phyloP scores from a whole-genome alignment of 257 asterid genomes.

The Anisodus tanguticus region DNA sequence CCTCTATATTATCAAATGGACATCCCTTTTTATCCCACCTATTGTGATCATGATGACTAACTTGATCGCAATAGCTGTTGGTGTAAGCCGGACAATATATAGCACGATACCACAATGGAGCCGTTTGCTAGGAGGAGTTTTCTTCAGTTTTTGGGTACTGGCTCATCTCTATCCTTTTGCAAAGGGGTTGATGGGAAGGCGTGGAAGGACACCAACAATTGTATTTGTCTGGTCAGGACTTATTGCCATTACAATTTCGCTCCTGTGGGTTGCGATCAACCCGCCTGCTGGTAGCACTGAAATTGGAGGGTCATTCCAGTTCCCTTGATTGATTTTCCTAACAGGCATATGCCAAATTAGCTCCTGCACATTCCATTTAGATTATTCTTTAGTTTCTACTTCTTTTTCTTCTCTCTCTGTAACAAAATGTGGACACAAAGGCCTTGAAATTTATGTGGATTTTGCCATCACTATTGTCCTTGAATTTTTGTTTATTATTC shows the following conservation, averaged over 20 bases:
- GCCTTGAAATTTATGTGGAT: slow-evolving; percentile 5
- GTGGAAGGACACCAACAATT: slow-evolving; percentile 84
- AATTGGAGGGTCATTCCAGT: slow-evolving; percentile 88
- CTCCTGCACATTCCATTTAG: slow-evolving; percentile 18
- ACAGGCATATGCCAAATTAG: neutral
- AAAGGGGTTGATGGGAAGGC: slow-evolving; percentile 79
- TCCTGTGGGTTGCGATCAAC: slow-evolving; percentile 77
- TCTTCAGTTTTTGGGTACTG: slow-evolving; percentile 90
- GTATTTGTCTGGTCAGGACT: slow-evolving; percentile 91
- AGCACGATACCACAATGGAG: slow-evolving; percentile 90
- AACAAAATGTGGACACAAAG: slow-evolving; percentile 7
- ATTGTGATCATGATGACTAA: slow-evolving; percentile 71
- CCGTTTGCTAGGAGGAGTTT: slow-evolving; percentile 80
- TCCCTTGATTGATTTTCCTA: slow-evolving; percentile 52
- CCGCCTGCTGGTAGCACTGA: slow-evolving; percentile 60
- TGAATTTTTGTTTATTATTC: slow-evolving; percentile 13
- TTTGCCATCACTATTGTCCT: slow-evolving; percentile 27
- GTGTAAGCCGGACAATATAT: slow-evolving; percentile 76
- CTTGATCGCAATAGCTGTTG: slow-evolving; percentile 80
- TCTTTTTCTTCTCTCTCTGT: neutral
- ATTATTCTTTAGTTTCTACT: slow-evolving; percentile 9
- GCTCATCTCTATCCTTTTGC: slow-evolving; percentile 85
- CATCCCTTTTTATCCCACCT: slow-evolving; percentile 73
- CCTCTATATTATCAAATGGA: slow-evolving; percentile 70
- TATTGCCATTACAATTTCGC: slow-evolving; percentile 77